Evolutionary conservation across 768 basidiomycete genomes (phyloP), one percentile per base, ranked within the genome.

Genomic region (Trametes gibbosa): DNA sequence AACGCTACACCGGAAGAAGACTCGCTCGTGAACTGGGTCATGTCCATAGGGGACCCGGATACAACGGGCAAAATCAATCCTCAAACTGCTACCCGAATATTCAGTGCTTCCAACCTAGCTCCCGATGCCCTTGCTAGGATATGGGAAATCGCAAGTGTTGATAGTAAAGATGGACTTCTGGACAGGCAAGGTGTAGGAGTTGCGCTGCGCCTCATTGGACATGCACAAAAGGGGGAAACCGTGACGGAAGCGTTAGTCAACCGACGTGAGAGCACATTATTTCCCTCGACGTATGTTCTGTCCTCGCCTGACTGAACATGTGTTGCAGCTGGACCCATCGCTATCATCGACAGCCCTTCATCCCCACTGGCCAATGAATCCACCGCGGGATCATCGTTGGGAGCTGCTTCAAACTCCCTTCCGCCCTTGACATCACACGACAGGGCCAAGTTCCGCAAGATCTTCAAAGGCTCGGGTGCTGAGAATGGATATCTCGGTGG

Each of bases 71-170:
- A 76, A 23, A 66, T 81, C 48, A 76, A 79, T 2, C 81, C 81
- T 25, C 80, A 84, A 50, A 75, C 76, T 42, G 85, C 84, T 29
- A 79, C 83, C 43, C 80, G 82, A 34, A 78, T 89, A 65, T 80
- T 89, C 65, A 70, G 76, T 24, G 76, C 78, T 35, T 81, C 83
- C 17, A 75, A 76, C 41, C 77, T 89, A 25, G 75, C 84, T 1
- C 79, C 78, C n/a, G 67, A 71, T n/a, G 72, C 77, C 27, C 75
- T 89, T 23, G 79, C 82, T 17, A 77, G 81, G 59, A 80, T 88
- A 59, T 90, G 87, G 87, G 79, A 80, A 9, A 70, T 87, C 45
- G 81, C 83, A 21, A 86, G 87, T 68, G 76, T 77, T 16, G 81
- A 83, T 23, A 81, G 82, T 64, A 81, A 77, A 55, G 84, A 84